Evolutionary conservation across 1,284 basidiomycete genomes (phyloP).

Genomic region (Singerocomus inundabilis): DNA sequence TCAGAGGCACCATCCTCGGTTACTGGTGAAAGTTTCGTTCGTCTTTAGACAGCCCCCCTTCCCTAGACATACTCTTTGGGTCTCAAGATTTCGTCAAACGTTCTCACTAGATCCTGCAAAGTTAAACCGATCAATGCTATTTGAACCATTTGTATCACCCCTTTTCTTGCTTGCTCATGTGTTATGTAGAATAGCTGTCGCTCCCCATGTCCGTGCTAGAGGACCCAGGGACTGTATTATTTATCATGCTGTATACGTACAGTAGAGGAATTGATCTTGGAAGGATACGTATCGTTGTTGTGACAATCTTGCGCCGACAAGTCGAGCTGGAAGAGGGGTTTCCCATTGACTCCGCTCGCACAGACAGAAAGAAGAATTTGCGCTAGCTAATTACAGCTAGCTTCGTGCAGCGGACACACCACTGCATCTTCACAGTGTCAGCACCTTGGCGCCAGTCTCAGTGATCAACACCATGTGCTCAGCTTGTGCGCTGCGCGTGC

Average conservation of each 20-base stretch:
- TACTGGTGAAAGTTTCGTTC: constrained; percentile 39
- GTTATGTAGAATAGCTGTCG: constrained; percentile 12
- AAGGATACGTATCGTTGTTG: not conserved
- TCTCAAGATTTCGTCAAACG: too few relatives aligned
- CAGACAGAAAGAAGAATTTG: too few relatives aligned
- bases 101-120: too few relatives aligned
- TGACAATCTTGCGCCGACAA: not conserved
- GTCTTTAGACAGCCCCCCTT: too few relatives aligned
- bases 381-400: too few relatives aligned
- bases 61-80: too few relatives aligned
- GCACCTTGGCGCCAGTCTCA: constrained; percentile 62
- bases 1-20: constrained; percentile 36
- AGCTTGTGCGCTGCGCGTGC: constrained; percentile 79
- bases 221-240: not conserved
- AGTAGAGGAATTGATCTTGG: not conserved
- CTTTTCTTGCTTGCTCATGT: not conserved
- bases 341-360: too few relatives aligned
- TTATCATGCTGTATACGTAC: not conserved
- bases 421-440: constrained; percentile 43
- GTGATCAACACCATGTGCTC: constrained; percentile 89
- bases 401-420: too few relatives aligned
- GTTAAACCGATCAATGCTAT: too few relatives aligned
- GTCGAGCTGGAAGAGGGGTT: not conserved
- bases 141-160: too few relatives aligned
- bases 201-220: not conserved